A percentile compares a stretch with the other conserved stretches of the same genome.
These are phyloP conservation scores for Coleophoma cylindrospora DNA, from an alignment of 2,329 filamentous ascomycete species.

Conservation along the genomic window DNA sequence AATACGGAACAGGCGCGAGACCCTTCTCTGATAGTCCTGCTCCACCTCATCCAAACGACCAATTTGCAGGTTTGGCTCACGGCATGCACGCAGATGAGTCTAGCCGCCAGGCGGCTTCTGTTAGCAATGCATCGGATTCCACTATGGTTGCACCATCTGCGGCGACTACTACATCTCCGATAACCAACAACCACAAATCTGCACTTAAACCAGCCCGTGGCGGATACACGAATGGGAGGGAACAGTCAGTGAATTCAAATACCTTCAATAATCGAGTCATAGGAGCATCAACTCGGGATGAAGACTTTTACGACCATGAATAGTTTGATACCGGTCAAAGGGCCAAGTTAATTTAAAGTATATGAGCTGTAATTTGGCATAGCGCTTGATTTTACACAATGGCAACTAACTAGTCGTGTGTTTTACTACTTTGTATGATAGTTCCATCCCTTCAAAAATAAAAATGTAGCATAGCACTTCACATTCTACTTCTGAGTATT, in stretches of 20 bases:
- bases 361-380: too few species aligned
- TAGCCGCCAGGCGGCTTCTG: neutral
- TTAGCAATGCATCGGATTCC: neutral
- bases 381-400: too few species aligned
- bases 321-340: neutral
- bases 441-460: too few species aligned
- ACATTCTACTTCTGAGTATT: too few species aligned
- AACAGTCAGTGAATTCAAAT: slow-evolving; percentile 3
- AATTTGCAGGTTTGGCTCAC: slow-evolving; percentile 11
- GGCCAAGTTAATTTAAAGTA: too few species aligned
- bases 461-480: too few species aligned
- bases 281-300: neutral
- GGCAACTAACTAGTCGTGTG: too few species aligned
- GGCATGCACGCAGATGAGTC: slow-evolving; percentile 9
- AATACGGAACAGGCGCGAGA: slow-evolving; percentile 7
- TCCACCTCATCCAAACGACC: slow-evolving; percentile 15
- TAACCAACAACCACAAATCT: neutral
- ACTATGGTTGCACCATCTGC: neutral
- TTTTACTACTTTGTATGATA: too few species aligned
- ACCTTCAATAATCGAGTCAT: slow-evolving; percentile 9
- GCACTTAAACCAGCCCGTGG: slow-evolving; percentile 6
- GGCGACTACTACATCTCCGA: neutral
- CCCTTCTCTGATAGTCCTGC: slow-evolving; percentile 12
- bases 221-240: neutral
- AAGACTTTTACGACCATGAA: slow-evolving; percentile 8